Conservation (phyloP, 192 early-diverging fungal genomes). For the Podila clonocystis region DNA sequence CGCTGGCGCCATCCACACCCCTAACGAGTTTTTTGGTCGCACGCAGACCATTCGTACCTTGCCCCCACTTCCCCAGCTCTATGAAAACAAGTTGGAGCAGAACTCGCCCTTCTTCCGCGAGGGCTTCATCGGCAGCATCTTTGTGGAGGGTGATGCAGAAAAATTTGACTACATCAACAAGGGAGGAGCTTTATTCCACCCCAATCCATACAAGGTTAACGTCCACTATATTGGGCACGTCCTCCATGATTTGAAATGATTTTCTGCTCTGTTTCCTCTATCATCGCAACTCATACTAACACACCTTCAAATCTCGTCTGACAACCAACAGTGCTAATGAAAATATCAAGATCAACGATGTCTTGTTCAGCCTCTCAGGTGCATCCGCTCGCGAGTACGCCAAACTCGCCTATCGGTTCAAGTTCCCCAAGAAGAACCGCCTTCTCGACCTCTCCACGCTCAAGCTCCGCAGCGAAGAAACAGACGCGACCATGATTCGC, state of each 20-base stretch:
- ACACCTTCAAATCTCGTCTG: not conserved
- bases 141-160: conserved; percentile 25
- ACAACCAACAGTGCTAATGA: conserved; percentile 21
- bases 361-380: conserved; percentile 46
- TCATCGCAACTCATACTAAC: not conserved
- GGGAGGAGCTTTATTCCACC: conserved; percentile 6
- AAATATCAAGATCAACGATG: conserved; percentile 33
- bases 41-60: conserved; percentile 8
- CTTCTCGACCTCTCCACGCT: conserved; percentile 43
- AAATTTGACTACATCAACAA: conserved; percentile 13
- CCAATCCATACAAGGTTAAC: conserved; percentile 10
- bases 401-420: conserved; percentile 53
- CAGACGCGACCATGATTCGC: conserved; percentile 55
- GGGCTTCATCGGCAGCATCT: conserved; percentile 28
- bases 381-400: conserved; percentile 41
- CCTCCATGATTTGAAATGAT: not conserved
- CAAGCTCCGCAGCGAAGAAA: conserved; percentile 50
- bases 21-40: conserved; percentile 38
- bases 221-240: conserved; percentile 24
- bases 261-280: not conserved
- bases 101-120: conserved; percentile 35
- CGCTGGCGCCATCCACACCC: conserved; percentile 20
- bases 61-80: conserved; percentile 36
- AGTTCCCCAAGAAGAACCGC: conserved; percentile 39
- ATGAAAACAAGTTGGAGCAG: conserved; percentile 24